A percentile compares a stretch with the other conserved stretches of the same genome.
Evolutionary conservation across 2,329 filamentous ascomycete species (phyloP).

Genomic region (Lasiodiplodia theobromae): DNA sequence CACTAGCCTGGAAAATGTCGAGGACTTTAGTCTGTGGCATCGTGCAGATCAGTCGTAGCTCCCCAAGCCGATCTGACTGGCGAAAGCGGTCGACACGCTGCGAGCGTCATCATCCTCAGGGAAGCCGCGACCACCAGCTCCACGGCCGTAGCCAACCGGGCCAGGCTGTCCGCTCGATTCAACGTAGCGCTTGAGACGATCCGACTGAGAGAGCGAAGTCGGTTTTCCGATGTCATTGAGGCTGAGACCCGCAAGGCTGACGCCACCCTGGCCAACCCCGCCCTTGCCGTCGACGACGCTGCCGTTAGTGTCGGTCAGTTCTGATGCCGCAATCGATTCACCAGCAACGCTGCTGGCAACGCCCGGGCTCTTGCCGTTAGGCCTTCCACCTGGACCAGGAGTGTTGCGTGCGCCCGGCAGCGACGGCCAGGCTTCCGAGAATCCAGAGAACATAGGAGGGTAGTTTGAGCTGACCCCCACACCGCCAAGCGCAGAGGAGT

Average conservation of each 20-base stretch:
- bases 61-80: conserved; percentile 81
- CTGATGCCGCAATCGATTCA: conserved; percentile 90
- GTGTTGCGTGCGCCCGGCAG: conserved; percentile 73
- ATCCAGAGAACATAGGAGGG: conserved; percentile 94
- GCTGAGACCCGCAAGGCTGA: conserved; percentile 84
- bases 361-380: conserved; percentile 44
- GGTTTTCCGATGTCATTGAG: conserved; percentile 75
- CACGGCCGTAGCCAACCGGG: conserved; percentile 49
- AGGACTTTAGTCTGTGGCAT: neutral
- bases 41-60: conserved; percentile 63
- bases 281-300: conserved; percentile 79
- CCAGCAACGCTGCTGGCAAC: conserved; percentile 83
- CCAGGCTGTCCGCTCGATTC: conserved; percentile 75
- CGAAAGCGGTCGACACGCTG: conserved; percentile 95
- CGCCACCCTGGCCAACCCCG: conserved; percentile 78
- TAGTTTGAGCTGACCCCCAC: conserved; percentile 83
- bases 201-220: conserved; percentile 78
- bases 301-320: conserved; percentile 82
- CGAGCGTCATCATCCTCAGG: conserved; percentile 88
- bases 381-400: conserved; percentile 69
- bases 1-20: conserved; percentile 13
- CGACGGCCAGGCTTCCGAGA: conserved; percentile 88
- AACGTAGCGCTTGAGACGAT: conserved; percentile 92
- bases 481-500: conserved; percentile 88
- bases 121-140: conserved; percentile 49